Conservation (phyloP, 768 basidiomycete genomes). For the Calocera viscosa region DNA sequence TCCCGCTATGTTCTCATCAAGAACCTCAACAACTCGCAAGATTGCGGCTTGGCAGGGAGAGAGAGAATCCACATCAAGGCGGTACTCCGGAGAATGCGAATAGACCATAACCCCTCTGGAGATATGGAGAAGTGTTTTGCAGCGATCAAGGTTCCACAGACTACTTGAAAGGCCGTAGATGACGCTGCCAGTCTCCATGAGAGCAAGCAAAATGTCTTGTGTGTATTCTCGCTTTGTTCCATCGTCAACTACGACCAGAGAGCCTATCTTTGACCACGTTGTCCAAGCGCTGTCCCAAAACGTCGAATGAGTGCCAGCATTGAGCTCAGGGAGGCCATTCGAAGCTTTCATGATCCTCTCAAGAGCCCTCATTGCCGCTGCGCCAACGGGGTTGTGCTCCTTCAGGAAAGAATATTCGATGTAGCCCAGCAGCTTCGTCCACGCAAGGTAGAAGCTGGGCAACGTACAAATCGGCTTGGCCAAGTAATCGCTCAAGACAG, state of each 20-base stretch:
- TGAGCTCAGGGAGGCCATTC: conserved; percentile 20
- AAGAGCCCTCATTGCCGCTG: conserved; percentile 73
- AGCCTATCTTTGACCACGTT: conserved; percentile 54
- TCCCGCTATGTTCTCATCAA: conserved; percentile 52
- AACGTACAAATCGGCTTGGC: conserved; percentile 59
- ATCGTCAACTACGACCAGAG: conserved; percentile 2
- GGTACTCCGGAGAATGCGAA: conserved; percentile 67
- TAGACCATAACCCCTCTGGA: conserved; percentile 68
- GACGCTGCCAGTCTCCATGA: conserved; percentile 56
- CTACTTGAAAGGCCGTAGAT: conserved; percentile 30
- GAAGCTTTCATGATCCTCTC: conserved; percentile 64
- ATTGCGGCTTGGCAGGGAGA: conserved; percentile 59
- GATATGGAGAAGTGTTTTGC: conserved; percentile 60
- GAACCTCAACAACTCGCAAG: conserved; percentile 51
- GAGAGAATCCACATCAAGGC: conserved; percentile 74
- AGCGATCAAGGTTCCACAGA: conserved; percentile 55
- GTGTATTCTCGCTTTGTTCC: conserved; percentile 34
- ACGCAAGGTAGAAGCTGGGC: conserved; percentile 54
- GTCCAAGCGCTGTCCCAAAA: conserved; percentile 56
- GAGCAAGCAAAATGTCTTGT: conserved; percentile 76
- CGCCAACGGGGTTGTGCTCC: conserved; percentile 57
- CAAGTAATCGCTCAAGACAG: conserved; percentile 72
- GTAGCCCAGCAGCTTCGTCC: conserved; percentile 60
- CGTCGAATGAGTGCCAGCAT: conserved; percentile 30
- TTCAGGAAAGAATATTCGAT: conserved; percentile 57